A percentile compares a stretch with the other conserved stretches of the same genome.
Evolutionary conservation across 768 basidiomycete species (phyloP).

Genomic region (Neoboletus brunneissimus): DNA sequence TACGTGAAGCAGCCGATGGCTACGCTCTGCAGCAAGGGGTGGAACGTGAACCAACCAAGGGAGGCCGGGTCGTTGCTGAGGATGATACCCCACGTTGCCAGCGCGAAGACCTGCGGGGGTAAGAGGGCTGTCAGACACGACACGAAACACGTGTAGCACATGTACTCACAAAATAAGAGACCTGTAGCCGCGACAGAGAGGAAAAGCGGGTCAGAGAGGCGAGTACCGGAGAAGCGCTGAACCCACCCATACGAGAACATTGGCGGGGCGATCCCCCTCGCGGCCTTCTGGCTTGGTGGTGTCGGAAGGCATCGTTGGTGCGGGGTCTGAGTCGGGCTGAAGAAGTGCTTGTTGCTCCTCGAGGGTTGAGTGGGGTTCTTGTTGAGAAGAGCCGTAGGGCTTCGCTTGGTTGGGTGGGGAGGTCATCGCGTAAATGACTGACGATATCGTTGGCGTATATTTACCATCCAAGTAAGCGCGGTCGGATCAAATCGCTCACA

Average conservation of each 20-base stretch:
- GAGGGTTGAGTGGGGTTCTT: background rate
- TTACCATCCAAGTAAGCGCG: background rate
- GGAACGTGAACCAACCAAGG: slow-evolving; percentile 62
- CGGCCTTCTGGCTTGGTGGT: slow-evolving; percentile 37
- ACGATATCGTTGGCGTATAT: background rate
- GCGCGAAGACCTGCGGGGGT: slow-evolving; percentile 36
- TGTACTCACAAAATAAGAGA: slow-evolving; percentile 18
- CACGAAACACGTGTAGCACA: background rate
- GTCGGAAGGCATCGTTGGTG: slow-evolving; percentile 24
- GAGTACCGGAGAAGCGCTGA: background rate
- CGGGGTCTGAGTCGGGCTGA: background rate
- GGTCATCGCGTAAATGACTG: slow-evolving; percentile 1
- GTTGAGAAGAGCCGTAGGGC: background rate
- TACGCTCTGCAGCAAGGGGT: slow-evolving; percentile 61
- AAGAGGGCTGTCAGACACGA: slow-evolving; percentile 1
- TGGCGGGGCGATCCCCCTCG: slow-evolving; percentile 36
- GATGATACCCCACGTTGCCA: slow-evolving; percentile 45
- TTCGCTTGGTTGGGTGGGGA: background rate
- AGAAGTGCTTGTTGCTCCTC: slow-evolving; percentile 21
- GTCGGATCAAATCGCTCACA: background rate
- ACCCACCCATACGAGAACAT: slow-evolving; percentile 38
- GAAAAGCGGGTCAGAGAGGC: background rate
- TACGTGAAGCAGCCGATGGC: slow-evolving; percentile 57
- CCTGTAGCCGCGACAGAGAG: slow-evolving; percentile 2
- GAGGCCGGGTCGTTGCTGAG: slow-evolving; percentile 43